Evolutionary conservation across 2,329 filamentous ascomycete genomes (phyloP).

Genomic region (Aspergillus tanneri): DNA sequence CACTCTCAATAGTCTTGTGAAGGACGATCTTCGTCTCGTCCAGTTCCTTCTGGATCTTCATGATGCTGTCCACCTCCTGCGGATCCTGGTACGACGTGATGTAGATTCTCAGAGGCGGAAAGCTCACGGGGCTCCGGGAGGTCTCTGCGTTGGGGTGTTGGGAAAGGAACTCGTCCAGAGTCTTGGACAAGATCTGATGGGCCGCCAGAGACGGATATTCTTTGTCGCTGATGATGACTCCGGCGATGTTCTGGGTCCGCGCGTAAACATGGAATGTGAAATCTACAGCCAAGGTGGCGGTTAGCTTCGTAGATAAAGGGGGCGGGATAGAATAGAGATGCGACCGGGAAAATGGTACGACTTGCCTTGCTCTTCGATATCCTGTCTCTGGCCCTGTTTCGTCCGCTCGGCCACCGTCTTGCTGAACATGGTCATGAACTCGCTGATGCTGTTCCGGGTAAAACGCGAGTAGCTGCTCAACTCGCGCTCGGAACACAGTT

Average conservation of each 20-base stretch:
- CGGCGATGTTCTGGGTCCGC: conserved; percentile 67
- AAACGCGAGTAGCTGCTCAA: conserved; percentile 76
- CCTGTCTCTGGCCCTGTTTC: conserved; percentile 74
- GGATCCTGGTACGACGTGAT: conserved; percentile 80
- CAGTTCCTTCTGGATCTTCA: conserved; percentile 93
- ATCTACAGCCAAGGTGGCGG: conserved; percentile 9
- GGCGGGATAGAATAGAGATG: conserved; percentile 1
- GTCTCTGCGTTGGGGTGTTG: conserved; percentile 63
- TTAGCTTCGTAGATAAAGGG: neutral
- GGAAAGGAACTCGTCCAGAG: conserved; percentile 81
- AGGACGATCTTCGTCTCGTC: conserved; percentile 97
- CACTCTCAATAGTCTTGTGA: conserved; percentile 85
- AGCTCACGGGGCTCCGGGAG: conserved; percentile 49
- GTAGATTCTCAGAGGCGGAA: conserved; percentile 79
- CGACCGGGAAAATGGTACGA: conserved; percentile 8
- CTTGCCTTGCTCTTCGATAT: conserved; percentile 60
- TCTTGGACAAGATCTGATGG: conserved; percentile 81
- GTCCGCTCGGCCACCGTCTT: conserved; percentile 87
- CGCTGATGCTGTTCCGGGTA: conserved; percentile 60
- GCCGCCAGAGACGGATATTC: conserved; percentile 76
- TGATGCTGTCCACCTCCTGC: conserved; percentile 82
- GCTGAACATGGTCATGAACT: conserved; percentile 82
- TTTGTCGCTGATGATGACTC: conserved; percentile 74
- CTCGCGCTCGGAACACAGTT: conserved; percentile 75
- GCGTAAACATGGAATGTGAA: conserved; percentile 70